These are phyloP conservation scores for Aspergillus homomorphus DNA, from an alignment of 495 filamentous ascomycete genomes.

Conservation along the genomic window DNA sequence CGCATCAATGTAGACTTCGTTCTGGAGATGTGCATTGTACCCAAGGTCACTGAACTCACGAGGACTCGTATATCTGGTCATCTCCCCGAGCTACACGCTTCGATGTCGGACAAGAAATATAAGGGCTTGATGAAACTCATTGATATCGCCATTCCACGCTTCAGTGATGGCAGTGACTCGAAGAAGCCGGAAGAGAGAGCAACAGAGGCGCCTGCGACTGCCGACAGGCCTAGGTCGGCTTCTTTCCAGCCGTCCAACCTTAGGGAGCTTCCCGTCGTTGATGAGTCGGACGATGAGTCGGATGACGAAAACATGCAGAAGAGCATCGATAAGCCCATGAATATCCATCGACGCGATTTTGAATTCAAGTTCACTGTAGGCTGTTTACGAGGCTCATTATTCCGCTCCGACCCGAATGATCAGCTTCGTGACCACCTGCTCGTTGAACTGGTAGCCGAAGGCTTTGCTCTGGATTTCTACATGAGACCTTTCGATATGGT, in stretches of 20 bases:
- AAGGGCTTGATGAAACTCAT: slow-evolving; percentile 94
- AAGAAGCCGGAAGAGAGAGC: slow-evolving; percentile 20
- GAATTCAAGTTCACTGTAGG: slow-evolving; percentile 96
- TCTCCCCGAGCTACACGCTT: slow-evolving; percentile 87
- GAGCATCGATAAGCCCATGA: slow-evolving; percentile 52
- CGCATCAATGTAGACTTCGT: slow-evolving; percentile 95
- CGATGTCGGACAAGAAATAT: slow-evolving; percentile 90
- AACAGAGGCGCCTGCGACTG: slow-evolving; percentile 30
- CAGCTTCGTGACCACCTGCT: slow-evolving; percentile 75
- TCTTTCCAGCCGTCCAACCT: slow-evolving; percentile 63
- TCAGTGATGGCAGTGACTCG: slow-evolving; percentile 52
- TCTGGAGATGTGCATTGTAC: slow-evolving; percentile 87
- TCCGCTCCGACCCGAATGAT: slow-evolving; percentile 77
- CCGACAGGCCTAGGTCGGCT: slow-evolving; percentile 49
- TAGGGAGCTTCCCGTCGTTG: slow-evolving; percentile 74
- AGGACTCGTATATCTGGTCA: slow-evolving; percentile 88
- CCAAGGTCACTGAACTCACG: slow-evolving; percentile 89
- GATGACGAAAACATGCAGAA: slow-evolving; percentile 62
- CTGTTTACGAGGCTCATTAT: slow-evolving; percentile 85
- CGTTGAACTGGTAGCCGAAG: slow-evolving; percentile 86
- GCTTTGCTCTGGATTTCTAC: slow-evolving; percentile 82
- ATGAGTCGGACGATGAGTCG: slow-evolving; percentile 63
- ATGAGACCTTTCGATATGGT: slow-evolving; percentile 87
- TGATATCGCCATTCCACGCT: slow-evolving; percentile 88
- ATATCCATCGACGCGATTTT: slow-evolving; percentile 81